Evolutionary conservation across 257 asterid genomes (phyloP), one percentile per base, ranked within the genome.

Genomic region (Ehretia macrophylla): DNA sequence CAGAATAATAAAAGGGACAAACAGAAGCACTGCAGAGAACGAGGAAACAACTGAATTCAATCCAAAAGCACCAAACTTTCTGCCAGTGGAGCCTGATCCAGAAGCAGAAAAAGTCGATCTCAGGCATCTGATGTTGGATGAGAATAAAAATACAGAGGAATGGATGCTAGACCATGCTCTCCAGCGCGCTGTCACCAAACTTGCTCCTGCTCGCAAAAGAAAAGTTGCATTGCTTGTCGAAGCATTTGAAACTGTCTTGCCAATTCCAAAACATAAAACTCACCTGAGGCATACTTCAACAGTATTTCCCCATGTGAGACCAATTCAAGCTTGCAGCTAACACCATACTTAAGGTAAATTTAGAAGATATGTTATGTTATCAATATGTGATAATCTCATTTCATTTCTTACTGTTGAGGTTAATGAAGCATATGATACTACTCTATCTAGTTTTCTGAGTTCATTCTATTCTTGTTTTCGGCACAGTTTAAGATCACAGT

Each of bases 131-230:
- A 84, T 63, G 68, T 61, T 91, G 52, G 93, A 85, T 51, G 98
- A 79, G 10, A 71, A 76, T 75, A 84, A 65, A 68, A 82, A 79
- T 27, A 51, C 95, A 3, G 95, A 91, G 74, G 98, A 91, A 59
- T 91, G 94, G 95, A 88, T 88, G 96, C 73, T 91, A 0, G 98
- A 91, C 66, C 76, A 77, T 47, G 97, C 95, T 42, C 91, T 91
- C 35, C 87, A 91, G 51, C 84, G 77, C 72, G 83, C 79, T 10
- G 88, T 85, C 42, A 80, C 75, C 5, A 91, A 84, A 46, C 97
- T 91, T 11, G 85, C 81, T 44, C 81, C 83, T n/a, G 93, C 86
- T 19, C 88, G 93, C 20, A 85, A 84, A 78, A 88, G 77, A 58
- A 91, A 84, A 67, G 98, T 88, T 12, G 79, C 86, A 0, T 65